A percentile compares a stretch with the other conserved stretches of the same genome.
Conservation (phyloP, 805 yeast genomes). For the Ogataea angusta region DNA sequence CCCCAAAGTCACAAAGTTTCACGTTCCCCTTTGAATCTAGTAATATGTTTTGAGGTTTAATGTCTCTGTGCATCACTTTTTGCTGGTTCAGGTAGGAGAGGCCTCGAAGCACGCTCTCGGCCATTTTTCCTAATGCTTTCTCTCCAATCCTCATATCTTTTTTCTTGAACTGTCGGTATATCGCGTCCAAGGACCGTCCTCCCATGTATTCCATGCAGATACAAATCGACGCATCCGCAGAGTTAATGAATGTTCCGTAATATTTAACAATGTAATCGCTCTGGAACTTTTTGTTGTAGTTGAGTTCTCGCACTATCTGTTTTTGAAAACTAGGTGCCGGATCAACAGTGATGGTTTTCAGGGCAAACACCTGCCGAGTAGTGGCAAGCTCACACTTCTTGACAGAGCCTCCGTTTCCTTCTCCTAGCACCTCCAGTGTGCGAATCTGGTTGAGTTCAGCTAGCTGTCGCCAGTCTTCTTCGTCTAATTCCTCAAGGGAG, state of each 20-base stretch:
- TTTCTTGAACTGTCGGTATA: constrained; percentile 71
- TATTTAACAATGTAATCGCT: constrained; percentile 86
- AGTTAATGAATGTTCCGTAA: constrained; percentile 86
- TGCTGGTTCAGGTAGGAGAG: constrained; percentile 84
- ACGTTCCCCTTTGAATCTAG: constrained; percentile 75
- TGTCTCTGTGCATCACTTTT: constrained; percentile 89
- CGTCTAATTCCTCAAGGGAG: constrained; percentile 47
- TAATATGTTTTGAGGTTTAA: constrained; percentile 91
- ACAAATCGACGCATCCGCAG: constrained; percentile 73
- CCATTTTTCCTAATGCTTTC: constrained; percentile 85
- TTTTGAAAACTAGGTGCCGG: constrained; percentile 85
- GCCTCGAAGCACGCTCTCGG: constrained; percentile 82
- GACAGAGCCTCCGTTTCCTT: constrained; percentile 93
- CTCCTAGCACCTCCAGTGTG: constrained; percentile 76
- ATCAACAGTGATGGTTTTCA: constrained; percentile 69
- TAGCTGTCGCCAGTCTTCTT: constrained; percentile 69
- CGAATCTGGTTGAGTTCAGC: constrained; percentile 59
- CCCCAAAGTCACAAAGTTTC: constrained; percentile 96
- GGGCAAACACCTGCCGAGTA: constrained; percentile 68
- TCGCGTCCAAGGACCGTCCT: constrained; percentile 85
- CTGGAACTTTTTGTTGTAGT: constrained; percentile 77
- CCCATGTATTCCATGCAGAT: constrained; percentile 98
- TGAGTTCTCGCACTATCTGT: constrained; percentile 87
- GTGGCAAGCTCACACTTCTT: constrained; percentile 64
- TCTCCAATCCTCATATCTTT: constrained; percentile 89